Base-by-base conservation (phyloP, 306 rosid genomes). In the Argentina anserina region DNA sequence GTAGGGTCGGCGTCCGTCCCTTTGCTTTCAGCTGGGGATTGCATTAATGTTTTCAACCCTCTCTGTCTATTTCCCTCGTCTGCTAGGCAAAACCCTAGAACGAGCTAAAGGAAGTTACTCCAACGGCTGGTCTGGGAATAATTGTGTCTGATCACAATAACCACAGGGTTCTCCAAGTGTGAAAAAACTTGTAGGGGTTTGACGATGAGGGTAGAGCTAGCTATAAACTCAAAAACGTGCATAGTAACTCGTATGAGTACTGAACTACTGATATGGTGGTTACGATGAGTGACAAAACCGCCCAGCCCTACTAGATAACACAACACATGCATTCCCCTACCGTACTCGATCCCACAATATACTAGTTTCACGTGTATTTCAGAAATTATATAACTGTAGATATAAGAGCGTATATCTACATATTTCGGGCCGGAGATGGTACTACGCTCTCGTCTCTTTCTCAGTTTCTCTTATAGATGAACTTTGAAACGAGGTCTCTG, bases 1-100 rank as follows among this genome's bases (percentile, higher is more conserved):
- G 75, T 85, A 70, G 87, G 88, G 82, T 23, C 81, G 23, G 15
- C 70, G 75, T 69, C 6, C 69, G 15, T 23, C 9, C 47, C 69
- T 70, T 81, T 66, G 20, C 47, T 73, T 65, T 78, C 80, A 65
- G n/a, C 52, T 60, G 49, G 72, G 36, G 65, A 5, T 36, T 72
- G 80, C 85, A 77, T 76, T 79, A 67, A 50, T 60, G 26, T 67
- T 72, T 53, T 67, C 68, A 70, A 20, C 52, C 68, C 60, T 8
- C 67, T 42, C 42, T 62, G 82, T 65, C 78, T 67, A 14, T 71
- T 71, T 40, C 72, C 71, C 21, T 42, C 31, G 13, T 25, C 23
- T 7, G 26, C 31, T 50, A 36, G 7, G 45, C 23, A 14, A 58
- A 47, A 15, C 74, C 46, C 63, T 50, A 34, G 34, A 4, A 36